Percentiles rank a stretch among this genome's conserved stretches.
Evolutionary conservation across 495 filamentous ascomycete genomes (phyloP).

Genomic region (Aspergillus baeticus): DNA sequence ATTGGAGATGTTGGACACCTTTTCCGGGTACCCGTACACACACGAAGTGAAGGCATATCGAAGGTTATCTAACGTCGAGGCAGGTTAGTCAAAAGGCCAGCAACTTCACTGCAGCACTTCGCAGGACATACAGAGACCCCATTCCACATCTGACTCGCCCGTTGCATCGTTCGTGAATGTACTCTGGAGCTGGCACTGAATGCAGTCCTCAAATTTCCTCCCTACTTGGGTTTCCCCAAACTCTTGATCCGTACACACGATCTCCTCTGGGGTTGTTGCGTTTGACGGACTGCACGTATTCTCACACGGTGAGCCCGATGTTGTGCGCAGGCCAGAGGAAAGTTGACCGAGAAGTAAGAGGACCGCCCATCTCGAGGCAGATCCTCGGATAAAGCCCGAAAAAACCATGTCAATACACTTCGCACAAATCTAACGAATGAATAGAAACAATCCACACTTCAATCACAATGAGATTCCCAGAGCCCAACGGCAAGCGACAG

Average conservation of each 20-base stretch:
- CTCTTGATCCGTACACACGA: constrained; percentile 52
- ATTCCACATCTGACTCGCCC: constrained; percentile 56
- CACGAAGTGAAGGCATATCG: constrained; percentile 48
- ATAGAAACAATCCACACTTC: background rate
- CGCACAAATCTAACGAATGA: background rate
- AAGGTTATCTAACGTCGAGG: constrained; percentile 41
- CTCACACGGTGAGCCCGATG: constrained; percentile 54
- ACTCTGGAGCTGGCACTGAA: constrained; percentile 60
- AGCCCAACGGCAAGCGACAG: background rate
- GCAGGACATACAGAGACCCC: constrained; percentile 55
- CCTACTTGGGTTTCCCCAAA: constrained; percentile 46
- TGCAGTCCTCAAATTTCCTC: constrained; percentile 53
- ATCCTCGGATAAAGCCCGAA: constrained; percentile 6
- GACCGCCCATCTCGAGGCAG: constrained; percentile 18
- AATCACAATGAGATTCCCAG: background rate
- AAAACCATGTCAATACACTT: constrained; percentile 15
- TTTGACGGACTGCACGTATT: constrained; percentile 45
- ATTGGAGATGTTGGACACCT: constrained; percentile 36
- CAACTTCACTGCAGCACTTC: background rate
- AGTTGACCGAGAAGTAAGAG: constrained; percentile 21
- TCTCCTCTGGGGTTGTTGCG: constrained; percentile 49
- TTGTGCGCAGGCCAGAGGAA: constrained; percentile 31
- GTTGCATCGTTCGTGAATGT: constrained; percentile 42
- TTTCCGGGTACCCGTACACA: constrained; percentile 41
- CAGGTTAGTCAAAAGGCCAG: background rate